phyloP scores from a whole-genome alignment of 805 yeast species.

The Candida anglica region DNA sequence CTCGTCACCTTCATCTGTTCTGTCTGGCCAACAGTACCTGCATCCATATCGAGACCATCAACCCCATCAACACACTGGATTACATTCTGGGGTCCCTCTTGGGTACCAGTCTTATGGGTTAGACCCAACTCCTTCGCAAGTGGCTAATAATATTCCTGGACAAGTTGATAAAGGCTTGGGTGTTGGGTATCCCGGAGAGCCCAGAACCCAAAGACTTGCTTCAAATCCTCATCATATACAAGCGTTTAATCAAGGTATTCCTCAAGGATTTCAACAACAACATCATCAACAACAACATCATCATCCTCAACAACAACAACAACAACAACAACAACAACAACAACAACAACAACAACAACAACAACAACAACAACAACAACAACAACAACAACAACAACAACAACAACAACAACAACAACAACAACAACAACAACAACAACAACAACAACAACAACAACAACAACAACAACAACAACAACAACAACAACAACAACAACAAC shows the following conservation, averaged over 20 bases:
- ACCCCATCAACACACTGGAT: too few relatives aligned
- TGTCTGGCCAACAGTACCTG: too few relatives aligned
- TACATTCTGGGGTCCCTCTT: too few relatives aligned
- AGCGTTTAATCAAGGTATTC: not conserved
- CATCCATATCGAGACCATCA: too few relatives aligned
- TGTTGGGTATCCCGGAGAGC: not conserved
- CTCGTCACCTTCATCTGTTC: too few relatives aligned
- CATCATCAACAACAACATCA: not conserved
- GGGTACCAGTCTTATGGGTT: too few relatives aligned
- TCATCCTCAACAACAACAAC: too few relatives aligned
- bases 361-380: slow-evolving; percentile 4
- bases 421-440: slow-evolving; percentile 5
- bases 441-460: not conserved
- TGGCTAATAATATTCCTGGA: too few relatives aligned
- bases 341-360: slow-evolving; percentile 39
- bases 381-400: slow-evolving; percentile 5
- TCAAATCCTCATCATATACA: not conserved
- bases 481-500: not conserved
- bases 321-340: not conserved
- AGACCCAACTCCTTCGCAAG: too few relatives aligned
- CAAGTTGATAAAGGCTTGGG: too few relatives aligned
- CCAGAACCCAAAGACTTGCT: not conserved
- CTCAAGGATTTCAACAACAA: not conserved
- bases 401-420: slow-evolving; percentile 6
- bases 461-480: slow-evolving; percentile 2